These are phyloP conservation scores for Spatholobus suberectus DNA, from an alignment of 306 rosid genomes.

Conservation along the genomic window DNA sequence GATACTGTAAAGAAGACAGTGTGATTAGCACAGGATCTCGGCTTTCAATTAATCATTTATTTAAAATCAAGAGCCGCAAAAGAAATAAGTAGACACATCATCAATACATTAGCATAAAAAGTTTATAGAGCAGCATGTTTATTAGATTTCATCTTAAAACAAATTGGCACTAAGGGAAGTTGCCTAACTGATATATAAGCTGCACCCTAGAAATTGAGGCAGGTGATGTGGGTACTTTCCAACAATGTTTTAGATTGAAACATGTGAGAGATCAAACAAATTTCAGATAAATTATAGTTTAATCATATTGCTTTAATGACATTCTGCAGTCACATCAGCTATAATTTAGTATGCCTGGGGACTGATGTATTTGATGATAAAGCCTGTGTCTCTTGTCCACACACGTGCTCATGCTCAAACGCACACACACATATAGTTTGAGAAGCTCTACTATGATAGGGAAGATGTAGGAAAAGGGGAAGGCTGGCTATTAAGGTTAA, in stretches of 20 bases:
- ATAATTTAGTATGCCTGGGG: no score
- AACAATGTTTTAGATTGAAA: neutral
- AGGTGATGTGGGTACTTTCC: no score
- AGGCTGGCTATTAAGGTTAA: neutral
- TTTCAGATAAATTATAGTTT: neutral
- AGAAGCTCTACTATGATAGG: neutral
- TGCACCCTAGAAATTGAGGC: no score
- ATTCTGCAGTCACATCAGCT: neutral
- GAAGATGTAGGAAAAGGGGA: neutral
- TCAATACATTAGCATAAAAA: slow-evolving; percentile 1
- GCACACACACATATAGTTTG: neutral
- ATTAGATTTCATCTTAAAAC: no score
- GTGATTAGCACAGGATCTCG: slow-evolving; percentile 9
- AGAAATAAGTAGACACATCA: neutral
- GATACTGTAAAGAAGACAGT: slow-evolving; percentile 57
- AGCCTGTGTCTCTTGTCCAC: neutral
- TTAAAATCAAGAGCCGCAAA: neutral
- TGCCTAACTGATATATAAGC: no score
- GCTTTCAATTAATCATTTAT: slow-evolving; percentile 2
- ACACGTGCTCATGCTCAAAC: no score
- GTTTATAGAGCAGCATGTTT: neutral
- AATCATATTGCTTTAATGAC: no score
- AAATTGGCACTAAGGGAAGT: no score
- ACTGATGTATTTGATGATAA: neutral
- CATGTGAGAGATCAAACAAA: neutral